These are phyloP conservation scores for Syzygium aqueum DNA, from an alignment of 345 rosid species.

Conservation along the genomic window DNA sequence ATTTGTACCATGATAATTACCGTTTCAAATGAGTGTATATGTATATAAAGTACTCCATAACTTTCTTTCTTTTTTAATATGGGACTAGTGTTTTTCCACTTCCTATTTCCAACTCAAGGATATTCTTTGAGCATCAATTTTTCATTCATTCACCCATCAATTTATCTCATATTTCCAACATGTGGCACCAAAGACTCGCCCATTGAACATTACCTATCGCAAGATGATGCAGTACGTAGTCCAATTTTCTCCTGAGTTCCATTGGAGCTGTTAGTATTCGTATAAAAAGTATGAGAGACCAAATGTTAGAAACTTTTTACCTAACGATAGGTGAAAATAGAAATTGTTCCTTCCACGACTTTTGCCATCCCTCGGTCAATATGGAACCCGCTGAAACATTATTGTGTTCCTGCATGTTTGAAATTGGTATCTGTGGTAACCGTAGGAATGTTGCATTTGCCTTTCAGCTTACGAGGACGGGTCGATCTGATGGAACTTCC, in stretches of 20 bases:
- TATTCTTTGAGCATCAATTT: too few relatives aligned
- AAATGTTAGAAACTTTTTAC: neutral
- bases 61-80: too few relatives aligned
- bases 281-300: neutral
- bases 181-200: constrained; percentile 55
- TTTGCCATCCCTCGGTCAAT: neutral
- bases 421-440: neutral
- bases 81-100: too few relatives aligned
- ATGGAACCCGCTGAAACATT: neutral
- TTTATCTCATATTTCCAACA: too few relatives aligned
- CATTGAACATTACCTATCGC: constrained; percentile 41
- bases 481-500: constrained; percentile 89
- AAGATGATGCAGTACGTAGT: constrained; percentile 76
- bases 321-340: neutral
- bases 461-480: constrained; percentile 78
- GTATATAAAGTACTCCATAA: too few relatives aligned
- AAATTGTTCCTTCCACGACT: neutral
- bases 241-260: neutral
- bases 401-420: neutral
- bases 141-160: too few relatives aligned
- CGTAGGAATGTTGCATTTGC: constrained; percentile 96
- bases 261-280: neutral
- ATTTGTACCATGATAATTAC: too few relatives aligned
- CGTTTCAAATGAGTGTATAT: too few relatives aligned
- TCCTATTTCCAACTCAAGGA: too few relatives aligned